These are phyloP conservation scores for Naganishia friedmannii DNA, from an alignment of 768 basidiomycete genomes.

Conservation along the genomic window DNA sequence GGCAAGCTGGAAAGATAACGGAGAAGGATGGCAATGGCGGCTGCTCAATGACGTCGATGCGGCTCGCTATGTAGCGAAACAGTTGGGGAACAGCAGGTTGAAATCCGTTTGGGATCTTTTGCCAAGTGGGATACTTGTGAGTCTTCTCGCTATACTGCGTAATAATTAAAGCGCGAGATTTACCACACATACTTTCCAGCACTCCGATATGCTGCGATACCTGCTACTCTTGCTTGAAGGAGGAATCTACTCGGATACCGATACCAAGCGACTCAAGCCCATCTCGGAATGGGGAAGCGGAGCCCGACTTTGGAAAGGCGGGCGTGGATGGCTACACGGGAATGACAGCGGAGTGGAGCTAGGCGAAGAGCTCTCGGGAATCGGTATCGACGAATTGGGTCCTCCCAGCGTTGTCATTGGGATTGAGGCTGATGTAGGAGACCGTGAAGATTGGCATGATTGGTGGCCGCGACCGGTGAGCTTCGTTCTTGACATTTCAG, in stretches of 20 bases:
- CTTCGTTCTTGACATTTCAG: neutral
- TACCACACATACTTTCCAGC: slow-evolving; percentile 30
- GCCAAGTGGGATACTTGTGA: slow-evolving; percentile 48
- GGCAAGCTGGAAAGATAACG: slow-evolving; percentile 38
- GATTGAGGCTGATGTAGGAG: slow-evolving; percentile 56
- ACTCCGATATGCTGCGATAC: slow-evolving; percentile 48
- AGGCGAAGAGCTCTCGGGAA: slow-evolving; percentile 31
- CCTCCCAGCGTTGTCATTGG: slow-evolving; percentile 53
- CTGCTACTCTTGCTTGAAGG: slow-evolving; percentile 45
- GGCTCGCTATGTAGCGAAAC: slow-evolving; percentile 31
- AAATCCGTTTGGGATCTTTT: slow-evolving; percentile 44
- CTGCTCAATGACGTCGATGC: slow-evolving; percentile 46
- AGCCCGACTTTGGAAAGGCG: slow-evolving; percentile 38
- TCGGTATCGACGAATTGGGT: slow-evolving; percentile 34
- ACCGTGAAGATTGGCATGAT: slow-evolving; percentile 54
- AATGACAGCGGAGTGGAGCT: slow-evolving; percentile 22
- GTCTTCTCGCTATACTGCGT: slow-evolving; percentile 15
- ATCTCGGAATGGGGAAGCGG: slow-evolving; percentile 46
- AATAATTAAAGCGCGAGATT: neutral
- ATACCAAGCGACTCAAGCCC: slow-evolving; percentile 50
- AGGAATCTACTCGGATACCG: slow-evolving; percentile 53
- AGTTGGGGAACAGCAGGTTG: slow-evolving; percentile 37
- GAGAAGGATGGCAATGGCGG: slow-evolving; percentile 47
- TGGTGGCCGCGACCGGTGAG: slow-evolving; percentile 52
- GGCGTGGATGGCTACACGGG: slow-evolving; percentile 37